Conservation (phyloP, 1,284 basidiomycete genomes). For the Boletus mariae region DNA sequence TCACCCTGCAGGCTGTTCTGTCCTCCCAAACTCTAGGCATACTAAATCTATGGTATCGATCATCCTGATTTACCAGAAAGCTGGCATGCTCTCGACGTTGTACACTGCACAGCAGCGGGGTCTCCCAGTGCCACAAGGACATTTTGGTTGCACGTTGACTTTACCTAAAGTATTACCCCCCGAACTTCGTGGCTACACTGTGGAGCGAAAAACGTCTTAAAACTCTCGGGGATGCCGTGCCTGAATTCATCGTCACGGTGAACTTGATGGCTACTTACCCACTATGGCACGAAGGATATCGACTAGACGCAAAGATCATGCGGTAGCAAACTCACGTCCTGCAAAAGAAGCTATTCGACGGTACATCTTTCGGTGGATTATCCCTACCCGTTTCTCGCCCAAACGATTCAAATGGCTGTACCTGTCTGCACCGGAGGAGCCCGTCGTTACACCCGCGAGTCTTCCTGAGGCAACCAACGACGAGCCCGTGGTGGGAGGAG, state of each 20-base stretch:
- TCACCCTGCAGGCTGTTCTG: conserved; percentile 71
- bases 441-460: conserved; percentile 8
- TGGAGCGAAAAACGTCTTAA: conserved; percentile 64
- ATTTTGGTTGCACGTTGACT: conserved; percentile 61
- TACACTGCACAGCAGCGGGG: conserved; percentile 8
- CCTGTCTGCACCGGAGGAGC: conserved; percentile 14
- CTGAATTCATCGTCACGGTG: conserved; percentile 65
- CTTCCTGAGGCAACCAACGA: conserved; percentile 20
- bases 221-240: conserved; percentile 73
- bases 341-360: conserved; percentile 57
- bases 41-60: conserved; percentile 58
- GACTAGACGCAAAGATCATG: conserved; percentile 64
- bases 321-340: conserved; percentile 65
- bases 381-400: conserved; percentile 55
- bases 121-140: conserved; percentile 42
- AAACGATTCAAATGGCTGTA: conserved; percentile 64
- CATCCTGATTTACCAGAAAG: conserved; percentile 61
- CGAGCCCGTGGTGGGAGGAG: conserved; percentile 27
- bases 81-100: conserved; percentile 50
- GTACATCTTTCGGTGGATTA: conserved; percentile 60
- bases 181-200: conserved; percentile 50
- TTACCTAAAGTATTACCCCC: conserved; percentile 54
- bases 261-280: conserved; percentile 68
- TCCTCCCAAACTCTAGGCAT: conserved; percentile 57
- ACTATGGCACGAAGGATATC: conserved; percentile 78